These are phyloP conservation scores for Yamadazyma sp. DNA, from an alignment of 1,139 yeast genomes.

Conservation along the genomic window DNA sequence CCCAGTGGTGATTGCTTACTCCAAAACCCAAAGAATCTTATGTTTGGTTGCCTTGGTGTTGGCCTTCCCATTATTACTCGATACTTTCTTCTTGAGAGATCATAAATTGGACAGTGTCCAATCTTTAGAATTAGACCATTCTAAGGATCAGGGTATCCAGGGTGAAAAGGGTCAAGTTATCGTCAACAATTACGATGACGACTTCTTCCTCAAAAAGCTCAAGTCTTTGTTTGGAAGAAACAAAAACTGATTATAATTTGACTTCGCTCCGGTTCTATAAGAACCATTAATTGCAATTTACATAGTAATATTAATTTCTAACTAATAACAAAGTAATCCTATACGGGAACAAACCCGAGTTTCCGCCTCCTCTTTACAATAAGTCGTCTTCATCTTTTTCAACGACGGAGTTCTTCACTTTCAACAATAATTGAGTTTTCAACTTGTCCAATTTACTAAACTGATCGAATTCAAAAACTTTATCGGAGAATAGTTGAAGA, in stretches of 20 bases:
- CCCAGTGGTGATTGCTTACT: constrained; percentile 58
- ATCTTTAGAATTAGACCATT: constrained; percentile 31
- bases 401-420: constrained; percentile 73
- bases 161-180: constrained; percentile 40
- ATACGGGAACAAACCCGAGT: too few species aligned
- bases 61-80: constrained; percentile 50
- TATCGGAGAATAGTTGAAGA: constrained; percentile 69
- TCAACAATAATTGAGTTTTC: constrained; percentile 83
- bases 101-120: constrained; percentile 44
- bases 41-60: constrained; percentile 58
- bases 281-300: too few species aligned
- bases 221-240: constrained; percentile 8
- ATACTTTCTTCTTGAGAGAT: constrained; percentile 56
- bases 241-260: constrained; percentile 3
- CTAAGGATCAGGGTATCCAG: constrained; percentile 22
- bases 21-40: constrained; percentile 57
- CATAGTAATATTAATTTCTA: too few species aligned
- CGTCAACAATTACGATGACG: constrained; percentile 40
- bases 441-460: constrained; percentile 87
- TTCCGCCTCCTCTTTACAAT: too few species aligned
- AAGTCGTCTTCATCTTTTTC: constrained; percentile 70
- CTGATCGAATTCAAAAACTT: constrained; percentile 82
- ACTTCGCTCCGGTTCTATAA: too few species aligned
- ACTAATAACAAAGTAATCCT: too few species aligned
- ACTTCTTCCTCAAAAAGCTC: constrained; percentile 14